Percentiles rank a stretch among this genome's conserved stretches.
Conservation (phyloP, 768 basidiomycete species). For the Boletellus sp. region DNA sequence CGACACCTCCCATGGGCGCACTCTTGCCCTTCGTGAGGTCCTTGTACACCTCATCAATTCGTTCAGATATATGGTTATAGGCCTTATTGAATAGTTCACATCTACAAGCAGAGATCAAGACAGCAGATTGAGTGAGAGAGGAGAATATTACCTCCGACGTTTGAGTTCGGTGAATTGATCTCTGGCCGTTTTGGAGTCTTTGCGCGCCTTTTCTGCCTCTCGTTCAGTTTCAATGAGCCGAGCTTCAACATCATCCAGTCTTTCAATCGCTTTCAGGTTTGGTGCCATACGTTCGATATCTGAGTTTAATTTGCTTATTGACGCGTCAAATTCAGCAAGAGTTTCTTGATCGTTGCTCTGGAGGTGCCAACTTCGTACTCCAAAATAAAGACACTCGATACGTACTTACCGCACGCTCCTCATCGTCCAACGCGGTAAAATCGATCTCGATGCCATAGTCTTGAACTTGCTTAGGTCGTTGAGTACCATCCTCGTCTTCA, state of each 20-base stretch:
- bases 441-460: constrained; percentile 91
- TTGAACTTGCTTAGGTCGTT: constrained; percentile 63
- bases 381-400: background rate
- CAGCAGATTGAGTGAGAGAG: background rate
- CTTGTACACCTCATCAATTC: constrained; percentile 95
- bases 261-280: constrained; percentile 94
- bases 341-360: constrained; percentile 62
- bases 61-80: constrained; percentile 92
- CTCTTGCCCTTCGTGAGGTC: constrained; percentile 95
- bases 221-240: constrained; percentile 86
- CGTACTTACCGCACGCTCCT: constrained; percentile 59
- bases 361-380: background rate
- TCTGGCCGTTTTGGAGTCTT: constrained; percentile 84
- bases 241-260: constrained; percentile 79
- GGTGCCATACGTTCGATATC: constrained; percentile 95
- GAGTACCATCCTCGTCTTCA: constrained; percentile 79
- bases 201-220: constrained; percentile 89
- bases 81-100: constrained; percentile 92
- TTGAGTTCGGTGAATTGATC: constrained; percentile 90
- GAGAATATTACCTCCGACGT: constrained; percentile 57
- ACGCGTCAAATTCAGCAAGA: constrained; percentile 69
- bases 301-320: constrained; percentile 60
- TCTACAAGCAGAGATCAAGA: constrained; percentile 26
- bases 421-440: constrained; percentile 70
- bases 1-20: constrained; percentile 92